phyloP scores from a whole-genome alignment of 495 filamentous ascomycete species.

The Apodospora peruviana region DNA sequence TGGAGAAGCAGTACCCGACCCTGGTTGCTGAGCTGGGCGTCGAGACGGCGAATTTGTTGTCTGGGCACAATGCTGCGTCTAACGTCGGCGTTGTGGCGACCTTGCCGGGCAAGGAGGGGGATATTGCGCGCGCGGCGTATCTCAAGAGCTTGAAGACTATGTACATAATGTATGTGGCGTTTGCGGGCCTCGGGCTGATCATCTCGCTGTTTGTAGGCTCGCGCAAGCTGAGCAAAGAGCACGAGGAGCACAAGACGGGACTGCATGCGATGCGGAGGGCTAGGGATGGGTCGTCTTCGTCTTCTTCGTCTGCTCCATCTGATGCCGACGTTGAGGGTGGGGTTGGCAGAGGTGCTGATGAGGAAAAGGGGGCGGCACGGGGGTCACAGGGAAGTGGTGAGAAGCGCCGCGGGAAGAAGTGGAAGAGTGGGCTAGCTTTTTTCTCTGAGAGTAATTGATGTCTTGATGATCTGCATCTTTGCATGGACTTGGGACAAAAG shows the following conservation, averaged over 20 bases:
- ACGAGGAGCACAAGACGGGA: conserved; percentile 59
- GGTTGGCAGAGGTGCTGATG: too few species aligned
- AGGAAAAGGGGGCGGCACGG: conserved; percentile 19
- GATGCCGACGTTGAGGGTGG: too few species aligned
- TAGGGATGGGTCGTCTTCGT: too few species aligned
- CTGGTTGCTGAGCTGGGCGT: conserved; percentile 37
- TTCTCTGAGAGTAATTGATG: too few species aligned
- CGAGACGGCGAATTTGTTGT: conserved; percentile 34
- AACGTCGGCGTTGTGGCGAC: conserved; percentile 50
- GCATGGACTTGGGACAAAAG: too few species aligned
- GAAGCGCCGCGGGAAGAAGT: too few species aligned
- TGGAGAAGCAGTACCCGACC: conserved; percentile 37
- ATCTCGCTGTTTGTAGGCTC: conserved; percentile 51
- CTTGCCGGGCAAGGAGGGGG: conserved; percentile 41
- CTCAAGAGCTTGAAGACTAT: conserved; percentile 55
- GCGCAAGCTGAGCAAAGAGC: conserved; percentile 51
- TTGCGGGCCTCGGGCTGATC: conserved; percentile 50
- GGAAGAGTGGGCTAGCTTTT: too few species aligned
- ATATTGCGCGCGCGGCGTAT: conserved; percentile 49
- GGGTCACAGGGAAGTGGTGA: too few species aligned
- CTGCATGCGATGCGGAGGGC: conserved; percentile 41
- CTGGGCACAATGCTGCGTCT: conserved; percentile 51
- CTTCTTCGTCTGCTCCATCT: too few species aligned
- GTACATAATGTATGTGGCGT: conserved; percentile 61
- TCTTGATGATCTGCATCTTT: too few species aligned